Base-by-base conservation (phyloP, 805 yeast species). In the Saturnispora halmiae region DNA sequence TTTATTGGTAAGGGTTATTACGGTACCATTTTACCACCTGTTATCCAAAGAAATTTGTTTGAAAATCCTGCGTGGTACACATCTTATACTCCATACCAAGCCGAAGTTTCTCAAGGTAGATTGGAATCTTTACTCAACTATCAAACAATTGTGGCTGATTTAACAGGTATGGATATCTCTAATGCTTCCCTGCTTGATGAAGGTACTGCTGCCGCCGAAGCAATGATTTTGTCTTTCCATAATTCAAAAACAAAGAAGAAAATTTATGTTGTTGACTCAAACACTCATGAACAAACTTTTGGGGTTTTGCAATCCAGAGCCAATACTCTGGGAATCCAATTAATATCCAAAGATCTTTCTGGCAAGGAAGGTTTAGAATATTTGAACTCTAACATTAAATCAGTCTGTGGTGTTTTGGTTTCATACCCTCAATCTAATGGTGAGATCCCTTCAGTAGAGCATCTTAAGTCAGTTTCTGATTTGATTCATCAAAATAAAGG, bases 41-140 rank as follows among this genome's bases (percentile, higher is more conserved):
- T 90, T 27, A 83, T 92, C 51, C 94, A 85, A 66, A 77, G 98
- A 59, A 92, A 92, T 55, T 63, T 92, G 44, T 66, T 92, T 43
- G 98, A 92, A 62, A 77, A 81, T 46, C 98, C 98, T 5, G 95
- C 87, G 58, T 92, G 98, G 98, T 92, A 92, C 69, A 92, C 98
- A 16, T 86, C 96, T 1, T 92, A 92, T 60, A 92, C 98, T 19
- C 98, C 98, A 27, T 92, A 92, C 61, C 98, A 92, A 66, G 96
- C 98, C 1, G 98, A 92, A 61, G 88, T 92, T 44, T 82, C 96
- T 1, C 98, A 92, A 64, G 98, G 98, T 41, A 77, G 98, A 53
- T 71, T 92, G 52, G 95, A 90, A 64, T 77, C 92, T 18, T 67
- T 92, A 47, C 67, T 92, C 47, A 92, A 92, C 63, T 92, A 74